These are phyloP conservation scores for Pestalotiopsis fici DNA, from an alignment of 2,329 filamentous ascomycete species.

Conservation along the genomic window DNA sequence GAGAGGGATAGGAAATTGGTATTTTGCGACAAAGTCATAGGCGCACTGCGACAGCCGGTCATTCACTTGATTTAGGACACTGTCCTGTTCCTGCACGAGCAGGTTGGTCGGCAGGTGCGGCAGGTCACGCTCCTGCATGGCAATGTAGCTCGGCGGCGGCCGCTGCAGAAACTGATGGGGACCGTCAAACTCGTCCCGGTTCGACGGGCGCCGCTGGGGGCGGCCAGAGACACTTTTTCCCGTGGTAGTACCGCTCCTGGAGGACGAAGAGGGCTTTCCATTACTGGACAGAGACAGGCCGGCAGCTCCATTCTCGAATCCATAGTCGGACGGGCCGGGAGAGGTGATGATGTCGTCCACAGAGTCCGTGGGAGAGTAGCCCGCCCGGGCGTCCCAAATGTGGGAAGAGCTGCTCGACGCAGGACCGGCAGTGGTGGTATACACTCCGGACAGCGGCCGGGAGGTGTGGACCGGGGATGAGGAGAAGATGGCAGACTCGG, in stretches of 20 bases:
- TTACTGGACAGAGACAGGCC: conserved; percentile 34
- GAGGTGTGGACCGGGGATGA: conserved; percentile 41
- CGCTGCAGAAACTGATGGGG: conserved; percentile 80
- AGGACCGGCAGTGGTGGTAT: conserved; percentile 36
- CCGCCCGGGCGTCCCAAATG: conserved; percentile 48
- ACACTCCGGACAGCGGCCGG: conserved; percentile 41
- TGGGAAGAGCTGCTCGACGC: conserved; percentile 35
- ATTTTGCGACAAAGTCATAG: conserved; percentile 88
- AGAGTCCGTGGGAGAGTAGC: conserved; percentile 59
- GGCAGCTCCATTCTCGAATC: conserved; percentile 50
- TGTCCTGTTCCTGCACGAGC: conserved; percentile 81
- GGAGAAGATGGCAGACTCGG: conserved; percentile 38
- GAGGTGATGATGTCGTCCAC: conserved; percentile 61
- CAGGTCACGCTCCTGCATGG: conserved; percentile 77
- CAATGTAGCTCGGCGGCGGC: conserved; percentile 70
- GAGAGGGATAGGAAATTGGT: conserved; percentile 85
- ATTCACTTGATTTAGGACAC: conserved; percentile 78
- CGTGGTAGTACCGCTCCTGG: conserved; percentile 33
- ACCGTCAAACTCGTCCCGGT: conserved; percentile 87
- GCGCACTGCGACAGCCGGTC: conserved; percentile 83
- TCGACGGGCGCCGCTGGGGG: conserved; percentile 70
- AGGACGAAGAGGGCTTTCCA: conserved; percentile 33
- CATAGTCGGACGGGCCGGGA: conserved; percentile 62
- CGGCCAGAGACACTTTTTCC: conserved; percentile 41
- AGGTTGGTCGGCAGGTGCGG: conserved; percentile 82